Evolutionary conservation across 139 green algal species (phyloP).

Genomic region (Nannochloris sp.): DNA sequence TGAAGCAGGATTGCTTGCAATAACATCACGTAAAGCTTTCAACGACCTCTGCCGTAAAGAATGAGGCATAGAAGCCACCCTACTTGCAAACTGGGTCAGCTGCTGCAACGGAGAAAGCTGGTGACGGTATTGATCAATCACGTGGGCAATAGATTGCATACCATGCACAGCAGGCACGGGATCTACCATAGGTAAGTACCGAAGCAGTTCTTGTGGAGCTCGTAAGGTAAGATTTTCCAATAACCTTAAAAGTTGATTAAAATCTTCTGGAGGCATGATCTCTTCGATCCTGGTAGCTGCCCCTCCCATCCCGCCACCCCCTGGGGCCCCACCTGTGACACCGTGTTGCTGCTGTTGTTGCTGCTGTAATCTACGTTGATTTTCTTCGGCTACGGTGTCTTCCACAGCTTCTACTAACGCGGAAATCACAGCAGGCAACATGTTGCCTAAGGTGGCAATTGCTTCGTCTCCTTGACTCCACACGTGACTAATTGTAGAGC

Average conservation of each 20-base stretch:
- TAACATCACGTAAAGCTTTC: conserved; percentile 7
- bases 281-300: background rate
- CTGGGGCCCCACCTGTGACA: background rate
- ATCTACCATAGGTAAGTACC: conserved; percentile 26
- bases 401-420: conserved; percentile 23
- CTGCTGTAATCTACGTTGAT: no score
- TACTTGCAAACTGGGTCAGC: conserved; percentile 19
- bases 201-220: conserved; percentile 1
- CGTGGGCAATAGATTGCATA: background rate
- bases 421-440: conserved; percentile 32
- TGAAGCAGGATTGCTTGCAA: conserved; percentile 4
- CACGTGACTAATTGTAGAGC: conserved; percentile 8
- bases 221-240: conserved; percentile 14
- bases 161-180: conserved; percentile 13
- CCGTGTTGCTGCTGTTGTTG: background rate
- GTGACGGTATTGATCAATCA: background rate
- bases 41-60: conserved; percentile 21
- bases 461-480: background rate
- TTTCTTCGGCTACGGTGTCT: background rate
- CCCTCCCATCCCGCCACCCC: background rate
- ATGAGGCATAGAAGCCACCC: conserved; percentile 17
- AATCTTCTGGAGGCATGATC: background rate
- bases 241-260: conserved; percentile 9
- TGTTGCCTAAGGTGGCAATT: conserved; percentile 9
- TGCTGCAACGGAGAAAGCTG: conserved; percentile 11